phyloP scores from a whole-genome alignment of 1,284 basidiomycete species.

The Porogramme epimiltina region DNA sequence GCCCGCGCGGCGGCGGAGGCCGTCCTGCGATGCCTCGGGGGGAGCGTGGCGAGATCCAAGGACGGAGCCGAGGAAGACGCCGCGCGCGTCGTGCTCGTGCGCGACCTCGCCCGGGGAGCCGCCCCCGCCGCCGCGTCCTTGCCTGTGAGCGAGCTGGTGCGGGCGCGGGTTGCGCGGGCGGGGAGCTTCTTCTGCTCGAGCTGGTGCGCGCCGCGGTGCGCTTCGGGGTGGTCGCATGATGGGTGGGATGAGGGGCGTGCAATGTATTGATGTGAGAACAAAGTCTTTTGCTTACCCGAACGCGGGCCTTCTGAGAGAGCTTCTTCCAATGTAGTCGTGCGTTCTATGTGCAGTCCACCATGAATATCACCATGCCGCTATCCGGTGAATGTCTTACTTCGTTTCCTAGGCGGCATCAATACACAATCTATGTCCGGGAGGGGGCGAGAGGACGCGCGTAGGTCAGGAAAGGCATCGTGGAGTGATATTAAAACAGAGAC shows the following conservation, averaged over 20 bases:
- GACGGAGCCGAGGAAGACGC: conserved; percentile 3
- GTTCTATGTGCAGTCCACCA: conserved; percentile 3
- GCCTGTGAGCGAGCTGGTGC: conserved; percentile 5
- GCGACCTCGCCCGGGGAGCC: no score
- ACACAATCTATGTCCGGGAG: conserved; percentile 10
- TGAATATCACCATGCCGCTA: neutral
- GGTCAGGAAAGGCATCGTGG: neutral
- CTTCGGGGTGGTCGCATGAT: neutral
- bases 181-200: conserved; percentile 6
- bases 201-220: neutral
- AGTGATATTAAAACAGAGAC: neutral
- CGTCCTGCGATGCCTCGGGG: conserved; percentile 2
- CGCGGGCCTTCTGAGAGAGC: conserved; percentile 4
- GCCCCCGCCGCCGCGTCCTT: neutral
- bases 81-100: no score
- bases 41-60: neutral
- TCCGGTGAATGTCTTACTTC: conserved; percentile 8
- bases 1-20: conserved; percentile 10
- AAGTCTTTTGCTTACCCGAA: conserved; percentile 3
- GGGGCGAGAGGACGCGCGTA: neutral
- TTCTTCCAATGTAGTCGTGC: conserved; percentile 11
- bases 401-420: conserved; percentile 14
- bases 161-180: conserved; percentile 6
- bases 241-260: neutral
- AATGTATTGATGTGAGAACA: neutral